These are phyloP conservation scores for Cryphonectria parasitica DNA, from an alignment of 2,329 filamentous ascomycete genomes.

Conservation along the genomic window DNA sequence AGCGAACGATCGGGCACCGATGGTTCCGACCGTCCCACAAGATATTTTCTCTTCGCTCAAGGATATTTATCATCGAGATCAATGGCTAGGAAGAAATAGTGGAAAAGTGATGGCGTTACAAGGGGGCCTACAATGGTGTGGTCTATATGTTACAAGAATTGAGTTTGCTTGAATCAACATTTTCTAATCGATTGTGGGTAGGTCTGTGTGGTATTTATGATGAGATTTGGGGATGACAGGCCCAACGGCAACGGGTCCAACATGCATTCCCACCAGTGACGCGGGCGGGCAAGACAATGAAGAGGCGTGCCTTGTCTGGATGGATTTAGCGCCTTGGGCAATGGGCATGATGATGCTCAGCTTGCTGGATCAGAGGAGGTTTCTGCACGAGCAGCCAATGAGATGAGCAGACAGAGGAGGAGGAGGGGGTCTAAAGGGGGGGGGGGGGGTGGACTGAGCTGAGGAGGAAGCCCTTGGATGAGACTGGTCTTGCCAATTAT, in stretches of 20 bases:
- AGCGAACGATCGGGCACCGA: conserved; percentile 10
- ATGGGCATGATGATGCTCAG: background rate
- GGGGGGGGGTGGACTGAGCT: background rate
- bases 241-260: background rate
- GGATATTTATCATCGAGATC: background rate
- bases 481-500: conserved; percentile 5
- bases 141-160: background rate
- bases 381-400: conserved; percentile 5
- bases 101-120: conserved; percentile 8
- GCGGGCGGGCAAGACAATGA: background rate
- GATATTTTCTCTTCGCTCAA: background rate
- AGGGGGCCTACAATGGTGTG: conserved; percentile 7
- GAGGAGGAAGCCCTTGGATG: background rate
- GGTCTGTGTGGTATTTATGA: background rate
- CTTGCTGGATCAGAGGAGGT: background rate
- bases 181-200: background rate
- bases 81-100: background rate
- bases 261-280: background rate
- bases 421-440: background rate
- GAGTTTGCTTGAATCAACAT: background rate
- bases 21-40: background rate
- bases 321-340: background rate
- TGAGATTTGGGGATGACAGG: background rate
- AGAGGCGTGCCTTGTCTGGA: background rate
- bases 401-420: background rate